Evolutionary conservation across 441 rosid species (phyloP), one percentile per base, ranked within the genome.

Genomic region (Adansonia grandidieri): DNA sequence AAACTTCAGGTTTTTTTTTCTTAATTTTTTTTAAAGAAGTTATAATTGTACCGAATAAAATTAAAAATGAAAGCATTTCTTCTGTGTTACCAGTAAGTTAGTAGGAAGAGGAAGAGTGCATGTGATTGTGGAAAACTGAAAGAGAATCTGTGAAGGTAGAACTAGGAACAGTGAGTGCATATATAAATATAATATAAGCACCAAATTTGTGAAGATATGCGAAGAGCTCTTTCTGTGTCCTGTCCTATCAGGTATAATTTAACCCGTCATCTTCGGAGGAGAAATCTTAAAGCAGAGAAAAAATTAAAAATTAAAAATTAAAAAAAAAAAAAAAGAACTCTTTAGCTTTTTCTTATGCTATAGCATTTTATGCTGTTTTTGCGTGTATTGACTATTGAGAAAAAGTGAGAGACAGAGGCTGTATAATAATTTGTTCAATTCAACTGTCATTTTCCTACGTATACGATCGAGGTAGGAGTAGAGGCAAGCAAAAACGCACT

Each of bases 181-280:
- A 47, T 19, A 10, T 32, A 71, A 37, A 37, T 37, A 37, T 37
- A 37, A 5, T 37, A 10, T 32, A 71, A 10, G 22, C 15, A 15
- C 19, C 42, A 20, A 5, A 51, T 20, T 19, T 61, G 7, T 42
- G 24, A 37, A 63, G 68, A 14, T 63, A 44, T 50, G 77, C 79
- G 79, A 56, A 77, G 42, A 37, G 42, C 42, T 37, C 42, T 37
- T 37, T 37, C 42, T 37, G 42, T 37, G 42, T 37, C 42, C 42
- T 37, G 42, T 37, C 80, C 66, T 80, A 62, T 64, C 74, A 14
- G 9, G 7, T 47, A 42, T 78, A 66, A 15, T 37, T 56, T 62
- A 78, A 56, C 83, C 84, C 90, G 79, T 78, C 80, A 73, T 78
- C 83, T 77, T 54, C 84, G 86, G 86, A 77, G 81, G 75, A 74